A percentile compares a stretch with the other conserved stretches of the same genome.
Conservation (phyloP, 192 early-diverging fungal genomes). For the Coemansia interrupta region DNA sequence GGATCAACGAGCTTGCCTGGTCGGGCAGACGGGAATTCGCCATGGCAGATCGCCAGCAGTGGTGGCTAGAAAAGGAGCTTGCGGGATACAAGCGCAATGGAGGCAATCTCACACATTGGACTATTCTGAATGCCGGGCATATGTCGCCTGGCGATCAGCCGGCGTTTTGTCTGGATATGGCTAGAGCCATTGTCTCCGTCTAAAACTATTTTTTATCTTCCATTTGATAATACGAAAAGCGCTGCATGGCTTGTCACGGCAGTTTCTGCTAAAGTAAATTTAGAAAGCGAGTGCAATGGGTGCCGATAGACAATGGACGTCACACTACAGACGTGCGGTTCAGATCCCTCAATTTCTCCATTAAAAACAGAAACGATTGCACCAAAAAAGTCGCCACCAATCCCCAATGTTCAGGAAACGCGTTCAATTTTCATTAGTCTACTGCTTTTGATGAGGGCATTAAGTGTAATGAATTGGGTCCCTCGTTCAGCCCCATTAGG, state of each 20-base stretch:
- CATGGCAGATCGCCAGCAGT: constrained; percentile 53
- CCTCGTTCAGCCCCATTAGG: constrained; percentile 2
- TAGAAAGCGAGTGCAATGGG: too few relatives aligned
- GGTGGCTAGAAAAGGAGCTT: constrained; percentile 37
- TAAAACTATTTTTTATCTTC: not conserved
- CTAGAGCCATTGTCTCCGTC: constrained; percentile 25
- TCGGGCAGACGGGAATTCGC: constrained; percentile 45
- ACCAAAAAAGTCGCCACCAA: too few relatives aligned
- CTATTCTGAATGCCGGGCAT: constrained; percentile 71
- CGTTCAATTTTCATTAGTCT: too few relatives aligned
- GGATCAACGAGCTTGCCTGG: constrained; percentile 65
- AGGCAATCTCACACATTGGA: constrained; percentile 55
- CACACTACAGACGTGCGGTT: too few relatives aligned
- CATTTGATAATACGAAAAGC: not conserved
- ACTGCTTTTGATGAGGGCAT: too few relatives aligned
- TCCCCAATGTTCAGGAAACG: too few relatives aligned
- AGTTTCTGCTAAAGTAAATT: not conserved
- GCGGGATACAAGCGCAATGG: constrained; percentile 62
- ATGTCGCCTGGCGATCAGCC: constrained; percentile 69
- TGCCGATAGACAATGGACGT: too few relatives aligned
- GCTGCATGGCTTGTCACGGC: not conserved
- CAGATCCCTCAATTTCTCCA: too few relatives aligned
- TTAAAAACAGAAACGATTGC: too few relatives aligned
- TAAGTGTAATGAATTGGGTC: not conserved
- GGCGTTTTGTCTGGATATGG: constrained; percentile 40